Conservation (phyloP, 2,329 filamentous ascomycete genomes). For the Ophiostoma angusticollis region DNA sequence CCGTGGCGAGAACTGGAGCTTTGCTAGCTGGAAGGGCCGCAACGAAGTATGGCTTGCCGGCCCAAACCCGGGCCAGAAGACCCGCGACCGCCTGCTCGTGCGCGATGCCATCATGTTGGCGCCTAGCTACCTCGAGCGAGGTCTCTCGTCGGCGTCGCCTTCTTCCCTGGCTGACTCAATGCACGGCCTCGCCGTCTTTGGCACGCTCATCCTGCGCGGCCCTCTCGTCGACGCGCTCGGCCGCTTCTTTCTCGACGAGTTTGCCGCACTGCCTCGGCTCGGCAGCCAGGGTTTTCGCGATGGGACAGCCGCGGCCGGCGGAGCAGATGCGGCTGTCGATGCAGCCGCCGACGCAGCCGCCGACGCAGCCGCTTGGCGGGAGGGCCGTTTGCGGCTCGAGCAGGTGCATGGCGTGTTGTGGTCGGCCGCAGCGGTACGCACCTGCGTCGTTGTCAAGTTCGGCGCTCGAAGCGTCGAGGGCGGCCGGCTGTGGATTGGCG, state of each 20-base stretch:
- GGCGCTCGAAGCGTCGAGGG: constrained; percentile 71
- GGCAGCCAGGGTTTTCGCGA: constrained; percentile 66
- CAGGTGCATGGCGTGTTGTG: constrained; percentile 52
- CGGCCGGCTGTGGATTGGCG: constrained; percentile 65
- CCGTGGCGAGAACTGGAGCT: constrained; percentile 78
- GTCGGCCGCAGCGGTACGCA: constrained; percentile 68
- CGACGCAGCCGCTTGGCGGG: constrained; percentile 37
- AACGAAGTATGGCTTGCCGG: constrained; percentile 66
- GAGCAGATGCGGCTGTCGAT: constrained; percentile 15
- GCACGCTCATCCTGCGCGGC: constrained; percentile 73
- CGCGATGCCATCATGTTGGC: constrained; percentile 67
- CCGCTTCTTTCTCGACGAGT: constrained; percentile 67
- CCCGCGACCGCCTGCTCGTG: constrained; percentile 51
- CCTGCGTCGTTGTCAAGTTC: constrained; percentile 86
- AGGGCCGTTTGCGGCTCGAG: constrained; percentile 44
- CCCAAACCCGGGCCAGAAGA: constrained; percentile 14
- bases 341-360: constrained; percentile 30
- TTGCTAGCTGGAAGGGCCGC: constrained; percentile 63
- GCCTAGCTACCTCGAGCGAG: constrained; percentile 19
- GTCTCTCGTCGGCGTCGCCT: background rate
- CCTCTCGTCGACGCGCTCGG: constrained; percentile 52
- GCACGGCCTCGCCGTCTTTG: constrained; percentile 63
- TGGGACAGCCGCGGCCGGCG: constrained; percentile 26
- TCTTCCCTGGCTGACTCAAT: constrained; percentile 42
- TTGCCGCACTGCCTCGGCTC: constrained; percentile 64